Percentiles rank a stretch among this genome's conserved stretches.
phyloP scores from a whole-genome alignment of 306 rosid genomes.

The Cyamopsis tetragonoloba region DNA sequence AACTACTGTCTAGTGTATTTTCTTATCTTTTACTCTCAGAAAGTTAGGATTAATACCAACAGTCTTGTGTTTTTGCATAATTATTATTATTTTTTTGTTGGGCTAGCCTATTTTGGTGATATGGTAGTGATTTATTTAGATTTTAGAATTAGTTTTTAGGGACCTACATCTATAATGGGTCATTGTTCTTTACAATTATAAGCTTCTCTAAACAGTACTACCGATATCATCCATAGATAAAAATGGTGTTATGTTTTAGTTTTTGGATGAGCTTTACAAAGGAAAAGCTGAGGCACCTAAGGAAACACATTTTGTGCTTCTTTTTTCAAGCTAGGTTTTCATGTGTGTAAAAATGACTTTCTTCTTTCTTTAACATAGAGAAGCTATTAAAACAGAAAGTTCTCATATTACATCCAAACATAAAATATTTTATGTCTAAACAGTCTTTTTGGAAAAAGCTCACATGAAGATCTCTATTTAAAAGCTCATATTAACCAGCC shows the following conservation, averaged over 20 bases:
- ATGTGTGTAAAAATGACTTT: background rate
- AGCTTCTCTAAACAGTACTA: background rate
- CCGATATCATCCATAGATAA: background rate
- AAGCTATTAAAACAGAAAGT: background rate
- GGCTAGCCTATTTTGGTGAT: background rate
- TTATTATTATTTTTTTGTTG: slow-evolving; percentile 4
- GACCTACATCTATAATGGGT: background rate
- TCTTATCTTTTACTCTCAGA: background rate
- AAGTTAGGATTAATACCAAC: slow-evolving; percentile 7
- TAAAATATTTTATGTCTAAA: too few species aligned
- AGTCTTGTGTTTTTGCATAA: background rate
- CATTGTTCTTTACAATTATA: background rate
- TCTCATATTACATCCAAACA: background rate
- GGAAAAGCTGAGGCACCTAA: background rate
- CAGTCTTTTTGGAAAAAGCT: too few species aligned
- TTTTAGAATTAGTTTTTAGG: background rate
- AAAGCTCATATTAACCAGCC: too few species aligned
- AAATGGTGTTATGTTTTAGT: too few species aligned
- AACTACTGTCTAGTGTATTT: slow-evolving; percentile 9
- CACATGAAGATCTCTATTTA: too few species aligned
- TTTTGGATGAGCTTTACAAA: too few species aligned
- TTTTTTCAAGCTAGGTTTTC: background rate
- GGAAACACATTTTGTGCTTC: background rate
- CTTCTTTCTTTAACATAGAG: background rate
- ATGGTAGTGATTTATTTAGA: background rate